Conservation (phyloP, 768 basidiomycete genomes). For the Lentinula boryana region DNA sequence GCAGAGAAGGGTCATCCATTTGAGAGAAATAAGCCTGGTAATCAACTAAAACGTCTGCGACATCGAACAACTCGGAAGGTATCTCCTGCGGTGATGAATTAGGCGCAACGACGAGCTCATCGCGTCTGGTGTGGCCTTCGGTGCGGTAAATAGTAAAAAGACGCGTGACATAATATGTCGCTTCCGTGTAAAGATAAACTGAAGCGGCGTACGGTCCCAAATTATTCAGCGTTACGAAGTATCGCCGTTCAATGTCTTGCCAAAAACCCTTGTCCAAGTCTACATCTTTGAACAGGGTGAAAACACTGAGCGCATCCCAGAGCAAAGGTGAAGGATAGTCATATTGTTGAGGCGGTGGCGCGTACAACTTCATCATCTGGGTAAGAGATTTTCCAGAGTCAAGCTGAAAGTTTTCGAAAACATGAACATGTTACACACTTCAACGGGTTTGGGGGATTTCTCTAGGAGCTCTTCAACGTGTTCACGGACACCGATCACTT, state of each 20-base stretch:
- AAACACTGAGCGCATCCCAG: slow-evolving; percentile 45
- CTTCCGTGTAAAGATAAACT: slow-evolving; percentile 58
- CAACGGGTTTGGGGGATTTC: slow-evolving; percentile 59
- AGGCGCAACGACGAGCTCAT: background rate
- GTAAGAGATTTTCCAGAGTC: background rate
- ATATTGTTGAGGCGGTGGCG: slow-evolving; percentile 44
- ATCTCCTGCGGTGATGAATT: slow-evolving; percentile 7
- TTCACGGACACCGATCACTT: slow-evolving; percentile 68
- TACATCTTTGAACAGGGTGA: slow-evolving; percentile 17
- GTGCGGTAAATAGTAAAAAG: slow-evolving; percentile 20
- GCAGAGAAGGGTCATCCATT: slow-evolving; percentile 18
- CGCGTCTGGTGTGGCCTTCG: background rate
- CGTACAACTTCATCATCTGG: slow-evolving; percentile 55
- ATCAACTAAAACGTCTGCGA: slow-evolving; percentile 42
- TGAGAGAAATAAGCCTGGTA: slow-evolving; percentile 33
- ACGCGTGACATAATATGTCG: slow-evolving; percentile 42
- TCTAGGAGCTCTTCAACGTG: slow-evolving; percentile 59
- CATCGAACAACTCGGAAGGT: slow-evolving; percentile 40
- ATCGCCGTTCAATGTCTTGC: slow-evolving; percentile 56
- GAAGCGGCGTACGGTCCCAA: slow-evolving; percentile 76
- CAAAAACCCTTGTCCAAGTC: slow-evolving; percentile 42
- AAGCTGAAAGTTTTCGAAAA: background rate
- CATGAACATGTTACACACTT: slow-evolving; percentile 35
- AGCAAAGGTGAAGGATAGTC: slow-evolving; percentile 51
- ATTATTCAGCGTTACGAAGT: slow-evolving; percentile 52